Percentiles rank a stretch among this genome's conserved stretches.
Conservation (phyloP, 2,329 filamentous ascomycete species). For the Coniella vitis region DNA sequence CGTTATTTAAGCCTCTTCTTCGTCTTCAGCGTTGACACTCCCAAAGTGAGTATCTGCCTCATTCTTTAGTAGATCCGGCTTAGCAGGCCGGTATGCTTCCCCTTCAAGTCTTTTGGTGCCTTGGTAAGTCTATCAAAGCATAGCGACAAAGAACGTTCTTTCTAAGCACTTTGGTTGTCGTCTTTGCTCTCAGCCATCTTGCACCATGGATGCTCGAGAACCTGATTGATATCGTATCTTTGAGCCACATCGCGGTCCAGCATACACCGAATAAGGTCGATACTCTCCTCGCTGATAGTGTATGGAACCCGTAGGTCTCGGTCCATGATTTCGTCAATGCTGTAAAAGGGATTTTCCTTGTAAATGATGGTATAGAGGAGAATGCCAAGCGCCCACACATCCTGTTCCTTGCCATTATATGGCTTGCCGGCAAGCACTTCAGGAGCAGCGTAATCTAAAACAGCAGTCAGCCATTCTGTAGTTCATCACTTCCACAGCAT, state of each 20-base stretch:
- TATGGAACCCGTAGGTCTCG: slow-evolving; percentile 89
- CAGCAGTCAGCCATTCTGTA: slow-evolving; percentile 6
- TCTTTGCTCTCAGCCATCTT: slow-evolving; percentile 10
- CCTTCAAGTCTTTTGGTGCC: too few species aligned
- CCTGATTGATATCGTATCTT: slow-evolving; percentile 78
- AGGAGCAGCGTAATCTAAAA: slow-evolving; percentile 89
- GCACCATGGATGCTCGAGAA: slow-evolving; percentile 85
- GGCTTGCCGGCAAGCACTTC: slow-evolving; percentile 89
- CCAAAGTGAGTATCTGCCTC: too few species aligned
- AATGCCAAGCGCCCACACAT: slow-evolving; percentile 96
- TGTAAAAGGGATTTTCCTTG: slow-evolving; percentile 99
- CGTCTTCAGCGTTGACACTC: too few species aligned
- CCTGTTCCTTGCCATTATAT: slow-evolving; percentile 93
- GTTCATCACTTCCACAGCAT: not conserved
- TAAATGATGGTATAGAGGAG: slow-evolving; percentile 98
- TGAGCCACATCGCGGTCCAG: slow-evolving; percentile 81
- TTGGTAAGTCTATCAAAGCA: too few species aligned
- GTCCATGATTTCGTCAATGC: slow-evolving; percentile 98
- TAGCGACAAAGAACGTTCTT: not conserved
- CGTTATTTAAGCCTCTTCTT: too few species aligned
- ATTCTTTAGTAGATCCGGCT: too few species aligned
- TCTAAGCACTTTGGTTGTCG: not conserved
- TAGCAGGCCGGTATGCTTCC: too few species aligned
- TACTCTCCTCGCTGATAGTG: slow-evolving; percentile 82
- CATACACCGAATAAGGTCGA: slow-evolving; percentile 87